phyloP scores from a whole-genome alignment of 164 flowering plant species.

The Santalum album region DNA sequence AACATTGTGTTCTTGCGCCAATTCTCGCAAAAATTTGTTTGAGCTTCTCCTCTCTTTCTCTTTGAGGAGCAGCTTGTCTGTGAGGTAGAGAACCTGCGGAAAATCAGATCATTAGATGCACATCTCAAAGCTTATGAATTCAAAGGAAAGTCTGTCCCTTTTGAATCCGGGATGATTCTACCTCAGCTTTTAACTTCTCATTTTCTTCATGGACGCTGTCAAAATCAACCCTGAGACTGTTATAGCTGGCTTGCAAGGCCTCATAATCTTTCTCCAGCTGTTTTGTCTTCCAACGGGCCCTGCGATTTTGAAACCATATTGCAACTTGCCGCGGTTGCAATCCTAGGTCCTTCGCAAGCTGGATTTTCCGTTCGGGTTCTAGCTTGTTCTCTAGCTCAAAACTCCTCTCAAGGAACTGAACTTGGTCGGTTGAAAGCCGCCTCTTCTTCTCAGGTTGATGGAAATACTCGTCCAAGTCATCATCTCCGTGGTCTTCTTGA shows the following conservation, averaged over 20 bases:
- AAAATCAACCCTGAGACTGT: constrained; percentile 50
- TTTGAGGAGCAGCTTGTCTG: constrained; percentile 29
- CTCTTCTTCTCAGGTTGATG: constrained; percentile 76
- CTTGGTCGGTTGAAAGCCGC: constrained; percentile 52
- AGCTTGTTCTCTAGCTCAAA: constrained; percentile 82
- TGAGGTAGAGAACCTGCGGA: constrained; percentile 39
- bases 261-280: constrained; percentile 45
- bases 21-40: background rate
- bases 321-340: constrained; percentile 76
- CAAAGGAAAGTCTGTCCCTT: background rate
- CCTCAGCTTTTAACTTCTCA: constrained; percentile 57
- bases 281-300: constrained; percentile 49
- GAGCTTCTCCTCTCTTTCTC: constrained; percentile 26
- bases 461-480: constrained; percentile 49
- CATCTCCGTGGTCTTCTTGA: constrained; percentile 50
- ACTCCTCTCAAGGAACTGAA: constrained; percentile 57
- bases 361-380: constrained; percentile 72
- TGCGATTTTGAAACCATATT: constrained; percentile 48
- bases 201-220: constrained; percentile 54
- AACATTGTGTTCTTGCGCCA: background rate
- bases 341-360: constrained; percentile 68
- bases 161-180: background rate
- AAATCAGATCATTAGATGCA: background rate
- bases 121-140: background rate
- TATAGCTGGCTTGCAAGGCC: constrained; percentile 23